Percentiles rank a stretch among this genome's conserved stretches.
These are phyloP conservation scores for Moricandia arvensis DNA, from an alignment of 345 rosid species.

Conservation along the genomic window DNA sequence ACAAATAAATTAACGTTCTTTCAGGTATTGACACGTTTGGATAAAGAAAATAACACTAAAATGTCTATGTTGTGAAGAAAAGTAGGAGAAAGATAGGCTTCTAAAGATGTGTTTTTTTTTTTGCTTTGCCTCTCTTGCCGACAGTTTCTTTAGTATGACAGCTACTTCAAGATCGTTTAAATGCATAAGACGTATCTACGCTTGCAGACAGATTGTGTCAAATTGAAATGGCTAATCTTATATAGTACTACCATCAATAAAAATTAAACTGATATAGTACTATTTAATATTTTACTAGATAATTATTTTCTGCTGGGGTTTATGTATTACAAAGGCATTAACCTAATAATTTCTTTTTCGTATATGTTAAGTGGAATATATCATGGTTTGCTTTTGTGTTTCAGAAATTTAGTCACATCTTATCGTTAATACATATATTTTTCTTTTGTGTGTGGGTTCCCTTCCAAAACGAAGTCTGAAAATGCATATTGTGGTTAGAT, in stretches of 20 bases:
- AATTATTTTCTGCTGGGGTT: no score
- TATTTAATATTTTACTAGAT: no score
- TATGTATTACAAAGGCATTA: no score
- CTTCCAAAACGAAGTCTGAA: no score
- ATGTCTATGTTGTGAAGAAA: slow-evolving; percentile 12
- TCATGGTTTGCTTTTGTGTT: no score
- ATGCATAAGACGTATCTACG: slow-evolving; percentile 7
- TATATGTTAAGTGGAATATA: no score
- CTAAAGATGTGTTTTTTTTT: slow-evolving; percentile 8
- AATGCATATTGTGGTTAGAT: no score
- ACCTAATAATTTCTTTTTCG: no score
- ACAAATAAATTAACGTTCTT: neutral
- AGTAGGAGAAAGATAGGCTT: slow-evolving; percentile 28
- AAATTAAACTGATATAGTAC: neutral
- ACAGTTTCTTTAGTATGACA: slow-evolving; percentile 29
- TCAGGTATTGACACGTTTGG: slow-evolving; percentile 35
- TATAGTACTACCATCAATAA: neutral
- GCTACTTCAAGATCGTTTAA: slow-evolving; percentile 28
- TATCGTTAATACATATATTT: no score
- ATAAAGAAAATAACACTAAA: slow-evolving; percentile 4
- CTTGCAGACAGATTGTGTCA: slow-evolving; percentile 21
- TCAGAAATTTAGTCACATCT: no score
- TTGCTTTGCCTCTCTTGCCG: slow-evolving; percentile 29
- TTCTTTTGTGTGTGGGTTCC: no score
- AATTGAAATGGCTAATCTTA: slow-evolving; percentile 1